Evolutionary conservation across 495 filamentous ascomycete genomes (phyloP), one percentile per base, ranked within the genome.

Genomic region (Annulohypoxylon moriforme): DNA sequence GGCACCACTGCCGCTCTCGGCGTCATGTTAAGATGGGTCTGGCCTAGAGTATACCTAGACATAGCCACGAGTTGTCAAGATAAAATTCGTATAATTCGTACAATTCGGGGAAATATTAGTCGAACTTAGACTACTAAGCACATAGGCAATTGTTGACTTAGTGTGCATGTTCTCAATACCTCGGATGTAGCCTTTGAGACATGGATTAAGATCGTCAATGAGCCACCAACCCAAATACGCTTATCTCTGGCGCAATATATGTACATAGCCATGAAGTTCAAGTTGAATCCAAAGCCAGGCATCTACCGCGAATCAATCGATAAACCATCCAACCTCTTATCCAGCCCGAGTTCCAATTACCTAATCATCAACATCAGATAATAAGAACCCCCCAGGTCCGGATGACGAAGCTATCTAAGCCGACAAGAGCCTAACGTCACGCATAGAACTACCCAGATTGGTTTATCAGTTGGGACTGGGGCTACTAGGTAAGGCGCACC

Each of bases 401-500:
- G 50, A 55, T 52, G 14, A 55, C 29, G 50, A 31, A 55, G 27
- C 27, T n/a, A 34, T 55, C 50, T 31, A 55, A 20, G 29, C 50
- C 18, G 27, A 55, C 27, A 31, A 33, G n/a, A 34, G 50, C 10
- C 16, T 34, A 34, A 33, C 29, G 27, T 3, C n/a, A 33, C 29
- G 50, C 29, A 5, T 55, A 18, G 50, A 52, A 55, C 9, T 55
- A 20, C 50, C 50, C 50, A 34, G 8, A 55, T 55, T 4, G 50
- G 50, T 20, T 34, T 18, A 34, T 34, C 20, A 20, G 50, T 55
- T 55, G 50, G 50, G 29, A 18, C 46, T n/a, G 20, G 46, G 9
- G 22, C 24, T 24, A n/a, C n/a, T n/a, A n/a, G n/a, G n/a, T n/a
- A 50, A 11, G 11, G 24, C 11, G 16, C 13, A 25, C 24, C 36